These are phyloP conservation scores for Kodamaea sagamina DNA, from an alignment of 805 yeast genomes.

Conservation along the genomic window DNA sequence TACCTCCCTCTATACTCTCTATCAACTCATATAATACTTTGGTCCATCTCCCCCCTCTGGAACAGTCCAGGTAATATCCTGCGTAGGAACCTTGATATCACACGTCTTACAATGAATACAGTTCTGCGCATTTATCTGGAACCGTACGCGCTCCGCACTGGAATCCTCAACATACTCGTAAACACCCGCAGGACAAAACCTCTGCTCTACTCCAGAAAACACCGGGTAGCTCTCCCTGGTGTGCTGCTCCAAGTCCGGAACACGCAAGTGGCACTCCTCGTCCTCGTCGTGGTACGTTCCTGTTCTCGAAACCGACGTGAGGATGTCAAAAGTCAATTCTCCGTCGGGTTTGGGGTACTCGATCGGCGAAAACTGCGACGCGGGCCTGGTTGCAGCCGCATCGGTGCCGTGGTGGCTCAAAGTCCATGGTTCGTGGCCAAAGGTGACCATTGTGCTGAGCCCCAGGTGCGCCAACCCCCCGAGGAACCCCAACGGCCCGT, in stretches of 20 bases:
- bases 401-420: slow-evolving; percentile 70
- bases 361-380: slow-evolving; percentile 66
- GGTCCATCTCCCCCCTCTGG: slow-evolving; percentile 99
- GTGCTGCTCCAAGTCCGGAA: slow-evolving; percentile 66
- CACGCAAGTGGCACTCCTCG: slow-evolving; percentile 83
- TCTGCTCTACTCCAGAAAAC: slow-evolving; percentile 82
- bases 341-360: slow-evolving; percentile 97
- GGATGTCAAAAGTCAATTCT: slow-evolving; percentile 82
- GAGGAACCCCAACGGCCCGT: slow-evolving; percentile 66
- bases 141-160: slow-evolving; percentile 63
- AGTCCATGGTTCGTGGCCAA: slow-evolving; percentile 89
- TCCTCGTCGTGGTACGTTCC: slow-evolving; percentile 96
- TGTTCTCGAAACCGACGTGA: slow-evolving; percentile 94
- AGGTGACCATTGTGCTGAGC: slow-evolving; percentile 70
- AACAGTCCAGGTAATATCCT: slow-evolving; percentile 94
- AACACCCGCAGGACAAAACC: slow-evolving; percentile 98
- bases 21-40: slow-evolving; percentile 66
- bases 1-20: not conserved
- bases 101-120: slow-evolving; percentile 99
- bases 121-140: slow-evolving; percentile 94
- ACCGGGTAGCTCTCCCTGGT: slow-evolving; percentile 68
- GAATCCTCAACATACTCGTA: slow-evolving; percentile 87
- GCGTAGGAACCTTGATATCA: slow-evolving; percentile 94
- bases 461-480: slow-evolving; percentile 90
- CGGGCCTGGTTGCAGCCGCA: slow-evolving; percentile 67